phyloP scores from a whole-genome alignment of 805 yeast species.

The Lipomyces mesembrius region DNA sequence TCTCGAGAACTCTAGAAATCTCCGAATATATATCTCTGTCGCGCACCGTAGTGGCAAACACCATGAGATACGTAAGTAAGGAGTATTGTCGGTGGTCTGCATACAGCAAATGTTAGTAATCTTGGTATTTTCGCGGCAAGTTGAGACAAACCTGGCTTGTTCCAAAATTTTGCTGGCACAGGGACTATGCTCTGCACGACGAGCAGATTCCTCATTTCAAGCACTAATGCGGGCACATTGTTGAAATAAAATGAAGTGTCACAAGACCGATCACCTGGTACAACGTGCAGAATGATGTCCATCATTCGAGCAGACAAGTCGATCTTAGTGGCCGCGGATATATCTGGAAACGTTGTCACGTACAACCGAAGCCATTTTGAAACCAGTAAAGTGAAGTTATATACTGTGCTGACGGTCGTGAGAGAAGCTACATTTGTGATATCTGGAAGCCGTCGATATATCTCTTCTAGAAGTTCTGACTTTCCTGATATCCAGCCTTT shows the following conservation, averaged over 20 bases:
- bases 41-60: constrained; percentile 38
- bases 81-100: constrained; percentile 51
- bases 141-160: constrained; percentile 47
- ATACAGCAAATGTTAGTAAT: neutral
- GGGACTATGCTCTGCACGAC: constrained; percentile 61
- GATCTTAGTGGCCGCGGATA: constrained; percentile 10
- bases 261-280: neutral
- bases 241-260: neutral
- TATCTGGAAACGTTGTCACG: constrained; percentile 13
- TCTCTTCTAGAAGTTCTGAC: constrained; percentile 46
- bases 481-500: constrained; percentile 51
- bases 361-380: constrained; percentile 21
- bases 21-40: constrained; percentile 46
- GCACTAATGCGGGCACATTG: neutral
- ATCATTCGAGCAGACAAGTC: constrained; percentile 16
- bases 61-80: constrained; percentile 67
- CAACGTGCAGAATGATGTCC: neutral
- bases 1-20: constrained; percentile 55
- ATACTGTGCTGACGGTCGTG: neutral
- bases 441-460: constrained; percentile 47
- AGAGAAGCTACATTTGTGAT: constrained; percentile 35
- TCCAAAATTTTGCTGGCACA: constrained; percentile 80
- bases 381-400: constrained; percentile 2
- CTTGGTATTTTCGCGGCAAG: neutral
- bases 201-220: constrained; percentile 49